Percentiles rank a stretch among this genome's conserved stretches.
Evolutionary conservation across 176 grass and related monocot species (phyloP).

Genomic region (Oryza glumipatula): DNA sequence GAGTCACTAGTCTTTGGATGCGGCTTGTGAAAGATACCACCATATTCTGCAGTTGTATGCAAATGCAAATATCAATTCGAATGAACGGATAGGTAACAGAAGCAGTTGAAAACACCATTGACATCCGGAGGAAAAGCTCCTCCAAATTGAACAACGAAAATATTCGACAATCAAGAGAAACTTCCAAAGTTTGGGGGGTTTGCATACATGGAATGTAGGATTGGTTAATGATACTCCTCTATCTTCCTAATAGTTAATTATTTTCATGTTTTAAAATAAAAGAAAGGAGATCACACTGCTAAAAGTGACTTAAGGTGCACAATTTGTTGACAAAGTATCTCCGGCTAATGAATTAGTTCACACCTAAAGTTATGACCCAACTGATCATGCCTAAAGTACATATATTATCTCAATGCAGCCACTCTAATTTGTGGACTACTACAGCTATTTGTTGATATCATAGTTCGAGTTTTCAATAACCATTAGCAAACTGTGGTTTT

Average conservation of each 20-base stretch:
- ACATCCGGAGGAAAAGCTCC: background rate
- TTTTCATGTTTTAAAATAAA: background rate
- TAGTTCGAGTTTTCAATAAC: background rate
- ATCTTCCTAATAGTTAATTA: background rate
- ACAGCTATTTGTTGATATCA: background rate
- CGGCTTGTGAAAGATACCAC: background rate
- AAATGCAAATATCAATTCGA: background rate
- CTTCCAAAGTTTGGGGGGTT: conserved; percentile 22
- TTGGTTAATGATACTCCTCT: background rate
- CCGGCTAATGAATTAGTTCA: background rate
- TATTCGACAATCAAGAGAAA: background rate
- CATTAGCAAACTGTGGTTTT: background rate
- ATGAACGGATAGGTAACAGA: background rate
- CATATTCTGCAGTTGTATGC: background rate
- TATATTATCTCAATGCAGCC: background rate
- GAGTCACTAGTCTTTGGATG: background rate
- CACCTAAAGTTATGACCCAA: conserved; percentile 13
- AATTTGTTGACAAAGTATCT: conserved; percentile 29
- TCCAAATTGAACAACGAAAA: background rate
- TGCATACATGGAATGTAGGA: background rate
- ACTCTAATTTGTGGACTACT: background rate
- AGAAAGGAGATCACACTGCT: background rate
- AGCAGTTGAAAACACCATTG: background rate
- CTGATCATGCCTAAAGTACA: background rate
- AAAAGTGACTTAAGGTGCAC: background rate